Evolutionary conservation across 345 rosid species (phyloP).

Genomic region (Ceriops decandra): DNA sequence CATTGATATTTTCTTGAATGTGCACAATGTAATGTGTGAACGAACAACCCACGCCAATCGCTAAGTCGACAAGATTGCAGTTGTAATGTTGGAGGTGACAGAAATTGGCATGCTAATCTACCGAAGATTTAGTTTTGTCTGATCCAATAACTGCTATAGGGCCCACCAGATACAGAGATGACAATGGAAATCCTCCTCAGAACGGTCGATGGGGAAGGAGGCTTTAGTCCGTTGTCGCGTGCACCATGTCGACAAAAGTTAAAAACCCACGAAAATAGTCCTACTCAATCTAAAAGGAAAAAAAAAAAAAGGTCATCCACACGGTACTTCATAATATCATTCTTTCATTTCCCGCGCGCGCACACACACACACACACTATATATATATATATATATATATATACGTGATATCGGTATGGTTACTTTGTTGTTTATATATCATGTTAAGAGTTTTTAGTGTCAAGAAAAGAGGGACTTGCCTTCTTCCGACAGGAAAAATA

Average conservation of each 20-base stretch:
- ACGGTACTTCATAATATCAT: not conserved
- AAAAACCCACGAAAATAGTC: constrained; percentile 9
- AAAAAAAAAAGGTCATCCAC: no score
- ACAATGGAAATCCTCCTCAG: not conserved
- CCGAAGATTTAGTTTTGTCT: not conserved
- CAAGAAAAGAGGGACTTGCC: no score
- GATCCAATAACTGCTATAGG: no score
- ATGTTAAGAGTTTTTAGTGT: no score
- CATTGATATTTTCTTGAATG: not conserved
- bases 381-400: no score
- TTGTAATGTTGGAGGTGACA: not conserved
- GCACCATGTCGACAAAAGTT: constrained; percentile 19
- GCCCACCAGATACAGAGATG: no score
- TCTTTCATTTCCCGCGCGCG: not conserved
- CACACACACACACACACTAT: no score
- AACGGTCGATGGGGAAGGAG: not conserved
- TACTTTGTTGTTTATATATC: no score
- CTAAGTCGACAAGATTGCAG: not conserved
- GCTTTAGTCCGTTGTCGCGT: constrained; percentile 17
- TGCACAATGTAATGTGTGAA: not conserved
- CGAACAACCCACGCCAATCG: not conserved
- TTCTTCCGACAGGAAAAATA: no score
- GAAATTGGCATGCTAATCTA: not conserved
- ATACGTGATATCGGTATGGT: no score
- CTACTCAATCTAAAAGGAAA: constrained; percentile 11